Conservation (phyloP, 352 stramenopile genomes). For the Pythium rhizo-oryzae region DNA sequence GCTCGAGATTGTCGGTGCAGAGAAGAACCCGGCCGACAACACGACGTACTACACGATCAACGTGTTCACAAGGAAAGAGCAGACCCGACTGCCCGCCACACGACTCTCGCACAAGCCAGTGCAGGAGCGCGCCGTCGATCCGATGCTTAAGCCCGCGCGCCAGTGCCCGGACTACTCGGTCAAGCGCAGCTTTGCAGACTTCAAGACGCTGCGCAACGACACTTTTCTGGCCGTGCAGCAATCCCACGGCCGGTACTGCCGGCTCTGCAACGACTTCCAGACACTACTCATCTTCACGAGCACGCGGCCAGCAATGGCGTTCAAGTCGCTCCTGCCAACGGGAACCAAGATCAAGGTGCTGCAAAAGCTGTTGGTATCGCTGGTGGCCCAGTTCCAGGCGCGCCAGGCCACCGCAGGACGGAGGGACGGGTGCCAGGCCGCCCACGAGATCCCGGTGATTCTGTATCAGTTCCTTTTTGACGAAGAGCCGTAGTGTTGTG, state of each 20-base stretch:
- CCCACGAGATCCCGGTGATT: constrained; percentile 11
- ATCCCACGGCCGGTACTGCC: constrained; percentile 7
- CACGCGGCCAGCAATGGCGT: constrained; percentile 7
- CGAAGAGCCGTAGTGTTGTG: not conserved
- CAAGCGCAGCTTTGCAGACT: constrained; percentile 13
- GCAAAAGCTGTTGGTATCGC: not conserved
- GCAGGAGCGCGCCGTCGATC: not conserved
- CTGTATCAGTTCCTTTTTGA: constrained; percentile 11
- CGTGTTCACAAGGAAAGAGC: constrained; percentile 8
- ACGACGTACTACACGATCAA: constrained; percentile 17
- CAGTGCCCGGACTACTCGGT: not conserved
- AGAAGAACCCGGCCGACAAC: not conserved
- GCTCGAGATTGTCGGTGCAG: constrained; percentile 8
- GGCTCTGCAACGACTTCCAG: constrained; percentile 19
- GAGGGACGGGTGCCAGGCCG: constrained; percentile 8
- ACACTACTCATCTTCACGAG: constrained; percentile 1
- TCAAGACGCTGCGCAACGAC: constrained; percentile 5
- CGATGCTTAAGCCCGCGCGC: constrained; percentile 8
- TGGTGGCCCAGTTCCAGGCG: constrained; percentile 7
- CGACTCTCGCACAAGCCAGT: not conserved
- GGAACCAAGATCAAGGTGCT: not conserved
- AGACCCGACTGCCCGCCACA: constrained; percentile 13
- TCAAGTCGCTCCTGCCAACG: constrained; percentile 1
- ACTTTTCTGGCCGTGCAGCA: not conserved
- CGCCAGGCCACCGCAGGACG: not conserved